Evolutionary conservation across 257 asterid genomes (phyloP).

Genomic region (Forsythia viridissima): DNA sequence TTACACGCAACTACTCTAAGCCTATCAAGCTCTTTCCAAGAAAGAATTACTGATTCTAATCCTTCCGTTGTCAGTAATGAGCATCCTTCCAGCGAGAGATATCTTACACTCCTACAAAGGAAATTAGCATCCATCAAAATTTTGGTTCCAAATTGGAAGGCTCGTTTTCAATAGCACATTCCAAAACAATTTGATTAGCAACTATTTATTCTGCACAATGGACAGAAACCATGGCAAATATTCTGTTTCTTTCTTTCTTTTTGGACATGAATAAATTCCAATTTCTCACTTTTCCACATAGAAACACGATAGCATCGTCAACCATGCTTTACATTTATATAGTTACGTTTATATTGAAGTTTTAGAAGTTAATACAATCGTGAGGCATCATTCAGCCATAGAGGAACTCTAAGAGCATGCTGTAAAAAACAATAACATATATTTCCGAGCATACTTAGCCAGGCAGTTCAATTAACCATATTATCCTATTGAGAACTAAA

Average conservation of each 20-base stretch:
- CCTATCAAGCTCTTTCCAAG: slow-evolving; percentile 76
- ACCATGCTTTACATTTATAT: background rate
- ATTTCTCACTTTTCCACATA: background rate
- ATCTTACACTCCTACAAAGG: slow-evolving; percentile 60
- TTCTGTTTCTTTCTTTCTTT: background rate
- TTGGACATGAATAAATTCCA: background rate
- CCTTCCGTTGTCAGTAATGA: slow-evolving; percentile 83
- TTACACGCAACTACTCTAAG: slow-evolving; percentile 86
- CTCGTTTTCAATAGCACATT: background rate
- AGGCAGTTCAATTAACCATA: background rate
- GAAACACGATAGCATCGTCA: background rate
- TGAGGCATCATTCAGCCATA: background rate
- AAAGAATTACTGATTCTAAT: slow-evolving; percentile 71
- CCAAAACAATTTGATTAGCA: background rate
- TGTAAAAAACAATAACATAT: background rate
- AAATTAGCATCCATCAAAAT: slow-evolving; percentile 21
- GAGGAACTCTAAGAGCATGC: background rate
- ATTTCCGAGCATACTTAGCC: background rate
- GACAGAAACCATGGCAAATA: background rate
- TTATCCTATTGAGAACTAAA: background rate
- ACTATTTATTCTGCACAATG: background rate
- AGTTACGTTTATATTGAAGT: background rate
- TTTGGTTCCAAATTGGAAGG: background rate
- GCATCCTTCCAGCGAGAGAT: slow-evolving; percentile 84
- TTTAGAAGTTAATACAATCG: background rate